Evolutionary conservation across 2,329 filamentous ascomycete species (phyloP).

Genomic region (Juglanconis juglandina): DNA sequence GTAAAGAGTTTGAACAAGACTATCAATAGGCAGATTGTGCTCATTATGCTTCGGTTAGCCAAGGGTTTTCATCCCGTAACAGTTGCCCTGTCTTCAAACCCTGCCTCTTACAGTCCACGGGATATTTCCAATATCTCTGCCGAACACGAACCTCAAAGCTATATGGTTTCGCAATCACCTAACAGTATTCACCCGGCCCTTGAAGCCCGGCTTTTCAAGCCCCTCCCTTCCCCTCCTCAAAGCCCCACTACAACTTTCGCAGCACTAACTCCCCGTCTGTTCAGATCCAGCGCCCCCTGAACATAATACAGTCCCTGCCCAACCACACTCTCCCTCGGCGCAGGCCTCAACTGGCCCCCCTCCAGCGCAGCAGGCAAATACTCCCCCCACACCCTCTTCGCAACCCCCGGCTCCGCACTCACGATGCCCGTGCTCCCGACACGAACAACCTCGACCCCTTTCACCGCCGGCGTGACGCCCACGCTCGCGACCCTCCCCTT

Average conservation of each 20-base stretch:
- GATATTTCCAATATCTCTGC: too few relatives aligned
- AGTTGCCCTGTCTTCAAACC: too few relatives aligned
- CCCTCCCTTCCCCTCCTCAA: neutral
- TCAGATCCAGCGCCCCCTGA: constrained; percentile 28
- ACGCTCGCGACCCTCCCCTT: constrained; percentile 6
- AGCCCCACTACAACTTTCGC: constrained; percentile 34
- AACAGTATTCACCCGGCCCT: too few relatives aligned
- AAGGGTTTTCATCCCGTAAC: too few relatives aligned
- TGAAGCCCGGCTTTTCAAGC: too few relatives aligned
- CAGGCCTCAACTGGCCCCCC: constrained; percentile 22
- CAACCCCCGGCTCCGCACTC: constrained; percentile 2
- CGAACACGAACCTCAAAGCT: too few relatives aligned
- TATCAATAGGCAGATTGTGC: too few relatives aligned
- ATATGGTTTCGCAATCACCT: too few relatives aligned
- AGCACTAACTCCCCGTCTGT: constrained; percentile 32
- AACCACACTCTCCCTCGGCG: constrained; percentile 25
- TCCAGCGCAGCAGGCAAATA: constrained; percentile 28
- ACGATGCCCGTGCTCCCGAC: constrained; percentile 1
- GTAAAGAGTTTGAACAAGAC: too few relatives aligned
- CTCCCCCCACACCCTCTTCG: constrained; percentile 10
- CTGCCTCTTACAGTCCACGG: too few relatives aligned
- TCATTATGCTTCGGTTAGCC: too few relatives aligned
- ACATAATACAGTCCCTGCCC: constrained; percentile 28
- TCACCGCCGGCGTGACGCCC: neutral
- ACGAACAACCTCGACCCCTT: constrained; percentile 2